A percentile compares a stretch with the other conserved stretches of the same genome.
These are phyloP conservation scores for Xylaria sp. DNA, from an alignment of 2,329 filamentous ascomycete genomes.

Conservation along the genomic window DNA sequence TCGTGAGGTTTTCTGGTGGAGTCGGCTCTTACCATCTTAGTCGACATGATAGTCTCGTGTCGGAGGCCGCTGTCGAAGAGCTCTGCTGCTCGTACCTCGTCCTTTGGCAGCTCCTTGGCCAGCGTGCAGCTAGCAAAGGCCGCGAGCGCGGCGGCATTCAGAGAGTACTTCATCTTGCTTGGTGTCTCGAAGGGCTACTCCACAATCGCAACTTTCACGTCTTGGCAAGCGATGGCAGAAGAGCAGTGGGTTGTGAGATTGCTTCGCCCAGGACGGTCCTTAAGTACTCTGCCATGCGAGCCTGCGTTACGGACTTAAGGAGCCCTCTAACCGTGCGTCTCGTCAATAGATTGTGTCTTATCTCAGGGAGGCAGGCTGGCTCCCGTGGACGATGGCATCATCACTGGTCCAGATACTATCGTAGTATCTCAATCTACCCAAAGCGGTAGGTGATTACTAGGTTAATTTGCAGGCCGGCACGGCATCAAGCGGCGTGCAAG, in stretches of 20 bases:
- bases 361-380: constrained; percentile 16
- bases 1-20: neutral
- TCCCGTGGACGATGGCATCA: constrained; percentile 26
- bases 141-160: constrained; percentile 32
- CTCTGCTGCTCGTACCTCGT: constrained; percentile 33
- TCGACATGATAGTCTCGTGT: constrained; percentile 37
- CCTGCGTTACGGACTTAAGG: constrained; percentile 12
- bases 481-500: constrained; percentile 20
- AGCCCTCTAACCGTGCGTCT: constrained; percentile 7
- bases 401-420: constrained; percentile 33
- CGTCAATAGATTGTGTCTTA: constrained; percentile 8
- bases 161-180: constrained; percentile 34
- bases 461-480: constrained; percentile 29
- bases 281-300: constrained; percentile 15
- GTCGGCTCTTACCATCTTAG: constrained; percentile 31
- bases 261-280: constrained; percentile 6
- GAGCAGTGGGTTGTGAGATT: neutral
- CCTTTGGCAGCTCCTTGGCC: constrained; percentile 37
- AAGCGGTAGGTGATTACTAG: constrained; percentile 29
- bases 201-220: constrained; percentile 5
- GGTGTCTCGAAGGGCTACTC: constrained; percentile 2
- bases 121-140: constrained; percentile 31
- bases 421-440: constrained; percentile 32
- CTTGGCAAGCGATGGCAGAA: constrained; percentile 2
- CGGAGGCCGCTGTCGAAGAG: constrained; percentile 38